These are phyloP conservation scores for Ophiostoma sp. DNA, from an alignment of 2,329 filamentous ascomycete species.

Conservation along the genomic window DNA sequence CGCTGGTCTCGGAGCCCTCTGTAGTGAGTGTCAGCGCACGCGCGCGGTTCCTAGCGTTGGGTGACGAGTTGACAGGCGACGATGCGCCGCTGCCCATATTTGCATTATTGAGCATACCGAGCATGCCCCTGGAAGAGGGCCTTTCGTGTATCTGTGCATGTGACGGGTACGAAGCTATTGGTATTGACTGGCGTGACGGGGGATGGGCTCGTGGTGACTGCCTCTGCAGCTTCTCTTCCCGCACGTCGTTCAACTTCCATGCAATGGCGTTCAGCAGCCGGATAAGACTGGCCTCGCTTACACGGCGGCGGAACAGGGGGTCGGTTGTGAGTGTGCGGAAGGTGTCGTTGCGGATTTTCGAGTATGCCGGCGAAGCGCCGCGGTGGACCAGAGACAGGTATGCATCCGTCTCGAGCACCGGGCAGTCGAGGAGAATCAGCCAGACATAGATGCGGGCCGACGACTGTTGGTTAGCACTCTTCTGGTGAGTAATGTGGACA, in stretches of 20 bases:
- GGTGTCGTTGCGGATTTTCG: slow-evolving; percentile 97
- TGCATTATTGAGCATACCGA: slow-evolving; percentile 20
- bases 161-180: neutral
- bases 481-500: neutral
- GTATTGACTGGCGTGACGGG: neutral
- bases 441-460: slow-evolving; percentile 91
- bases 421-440: slow-evolving; percentile 86
- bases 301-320: slow-evolving; percentile 89
- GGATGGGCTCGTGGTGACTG: slow-evolving; percentile 9
- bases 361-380: slow-evolving; percentile 87
- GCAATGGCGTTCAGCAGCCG: slow-evolving; percentile 90
- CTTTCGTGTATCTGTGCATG: neutral
- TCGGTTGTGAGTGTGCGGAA: slow-evolving; percentile 95
- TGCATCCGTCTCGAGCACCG: slow-evolving; percentile 75
- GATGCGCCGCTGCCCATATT: slow-evolving; percentile 28
- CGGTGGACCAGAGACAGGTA: slow-evolving; percentile 90
- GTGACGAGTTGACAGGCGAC: slow-evolving; percentile 35
- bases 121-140: neutral
- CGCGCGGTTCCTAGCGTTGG: slow-evolving; percentile 46
- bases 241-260: slow-evolving; percentile 83
- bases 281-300: slow-evolving; percentile 92
- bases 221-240: slow-evolving; percentile 39
- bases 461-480: slow-evolving; percentile 52
- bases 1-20: slow-evolving; percentile 56
- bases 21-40: slow-evolving; percentile 56